Percentiles rank a stretch among this genome's conserved stretches.
Conservation (phyloP, 2,329 filamentous ascomycete genomes). For the Paraconiothyrium sp. region DNA sequence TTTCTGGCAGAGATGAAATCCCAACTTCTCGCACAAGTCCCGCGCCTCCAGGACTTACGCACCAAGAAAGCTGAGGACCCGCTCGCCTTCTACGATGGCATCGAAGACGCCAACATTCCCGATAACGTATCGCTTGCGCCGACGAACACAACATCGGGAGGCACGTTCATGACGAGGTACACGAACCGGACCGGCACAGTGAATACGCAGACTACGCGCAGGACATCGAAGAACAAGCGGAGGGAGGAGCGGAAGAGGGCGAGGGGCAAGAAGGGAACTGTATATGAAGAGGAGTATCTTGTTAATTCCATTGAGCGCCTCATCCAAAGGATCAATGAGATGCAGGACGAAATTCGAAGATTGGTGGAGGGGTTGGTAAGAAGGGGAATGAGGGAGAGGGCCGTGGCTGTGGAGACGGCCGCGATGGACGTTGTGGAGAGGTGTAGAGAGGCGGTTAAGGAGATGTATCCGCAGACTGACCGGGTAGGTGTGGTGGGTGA, state of each 20-base stretch:
- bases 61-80: constrained; percentile 84
- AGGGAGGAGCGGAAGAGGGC: constrained; percentile 96
- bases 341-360: constrained; percentile 75
- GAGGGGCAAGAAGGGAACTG: constrained; percentile 91
- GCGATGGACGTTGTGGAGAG: constrained; percentile 77
- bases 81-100: constrained; percentile 84
- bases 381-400: constrained; percentile 87
- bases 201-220: constrained; percentile 77
- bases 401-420: constrained; percentile 76
- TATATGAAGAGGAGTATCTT: constrained; percentile 98
- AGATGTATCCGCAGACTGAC: constrained; percentile 52
- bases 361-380: constrained; percentile 81
- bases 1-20: constrained; percentile 91
- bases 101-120: constrained; percentile 71
- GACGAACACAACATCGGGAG: constrained; percentile 79
- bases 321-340: constrained; percentile 80
- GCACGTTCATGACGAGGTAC: constrained; percentile 91
- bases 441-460: constrained; percentile 71
- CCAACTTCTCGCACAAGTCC: constrained; percentile 85
- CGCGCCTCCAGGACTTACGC: constrained; percentile 83
- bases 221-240: constrained; percentile 86
- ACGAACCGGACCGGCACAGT: constrained; percentile 79
- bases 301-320: constrained; percentile 86
- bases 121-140: constrained; percentile 93
- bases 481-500: constrained; percentile 14